Evolutionary conservation across 768 basidiomycete genomes (phyloP), one percentile per base, ranked within the genome.

Genomic region (Amanita jacksonii): DNA sequence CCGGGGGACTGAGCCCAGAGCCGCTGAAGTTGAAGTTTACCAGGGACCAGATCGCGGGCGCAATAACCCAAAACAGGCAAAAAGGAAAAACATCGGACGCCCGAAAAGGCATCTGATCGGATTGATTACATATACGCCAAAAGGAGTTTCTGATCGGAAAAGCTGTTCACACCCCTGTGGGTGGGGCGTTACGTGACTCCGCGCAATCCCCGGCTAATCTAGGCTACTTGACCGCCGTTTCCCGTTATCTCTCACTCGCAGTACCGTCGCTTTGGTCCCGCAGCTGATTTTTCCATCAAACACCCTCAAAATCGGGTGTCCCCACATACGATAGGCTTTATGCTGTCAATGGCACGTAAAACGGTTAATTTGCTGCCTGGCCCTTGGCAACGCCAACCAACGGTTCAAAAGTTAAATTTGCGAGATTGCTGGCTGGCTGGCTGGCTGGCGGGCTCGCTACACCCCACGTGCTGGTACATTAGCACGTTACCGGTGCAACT

Each of bases 71-170:
- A 12, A 35, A 34, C 20, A 34, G 33, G 42, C 4, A 42, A 28
- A 28, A 28, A 28, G 27, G 37, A 7, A 38, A 22, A 22, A 38
- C 37, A 4, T 15, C n/a, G 37, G 10, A 19, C 22, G 4, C 25
- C 25, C 32, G 22, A 24, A 34, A 34, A 35, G 40, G 40, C 30
- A 35, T 31, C 23, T 19, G 41, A 43, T 43, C 41, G 41, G 18
- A 19, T 28, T 23, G 31, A 34, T 43, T 43, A 43, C 41, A 43
- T 43, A 33, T 23, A 27, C 20, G 37, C 32, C 43, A 37, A 38
- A 23, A 45, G 35, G 20, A 37, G 28, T 18, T 45, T 45, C 44
- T 45, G 44, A 45, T 45, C 37, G 35, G 44, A 45, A 36, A 43
- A 43, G 25, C 23, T 18, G 22, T n/a, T 23, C 19, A 16, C 24